Evolutionary conservation across 2,329 filamentous ascomycete genomes (phyloP).

Genomic region (Fusarium anguioides): DNA sequence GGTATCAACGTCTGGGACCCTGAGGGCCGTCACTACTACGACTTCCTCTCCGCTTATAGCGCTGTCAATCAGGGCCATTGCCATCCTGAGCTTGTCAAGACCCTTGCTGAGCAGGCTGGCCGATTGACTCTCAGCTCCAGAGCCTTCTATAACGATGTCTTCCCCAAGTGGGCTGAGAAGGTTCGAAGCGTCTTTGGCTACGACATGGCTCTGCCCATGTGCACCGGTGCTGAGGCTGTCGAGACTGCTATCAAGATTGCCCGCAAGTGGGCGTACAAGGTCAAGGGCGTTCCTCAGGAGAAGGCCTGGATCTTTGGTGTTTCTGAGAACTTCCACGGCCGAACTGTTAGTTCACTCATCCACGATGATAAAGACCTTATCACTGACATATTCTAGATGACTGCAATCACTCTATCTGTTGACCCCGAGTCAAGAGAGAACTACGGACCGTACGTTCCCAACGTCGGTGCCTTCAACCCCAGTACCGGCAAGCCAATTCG

Average conservation of each 20-base stretch:
- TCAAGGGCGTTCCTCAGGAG: constrained; percentile 37
- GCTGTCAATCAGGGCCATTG: constrained; percentile 40
- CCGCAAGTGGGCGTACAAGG: constrained; percentile 39
- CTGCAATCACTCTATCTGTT: constrained; percentile 92
- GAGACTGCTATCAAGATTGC: constrained; percentile 39
- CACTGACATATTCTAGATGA: constrained; percentile 69
- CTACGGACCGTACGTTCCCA: constrained; percentile 95
- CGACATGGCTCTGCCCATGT: constrained; percentile 37
- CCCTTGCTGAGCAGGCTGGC: constrained; percentile 87
- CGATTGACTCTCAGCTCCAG: constrained; percentile 62
- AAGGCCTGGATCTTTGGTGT: constrained; percentile 39
- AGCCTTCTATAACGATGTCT: constrained; percentile 39
- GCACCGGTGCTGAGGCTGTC: constrained; percentile 37
- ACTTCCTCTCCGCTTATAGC: constrained; percentile 93
- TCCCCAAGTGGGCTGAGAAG: constrained; percentile 40
- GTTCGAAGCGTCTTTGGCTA: constrained; percentile 37
- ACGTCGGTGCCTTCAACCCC: constrained; percentile 73
- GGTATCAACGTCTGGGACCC: constrained; percentile 96
- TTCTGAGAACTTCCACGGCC: constrained; percentile 39
- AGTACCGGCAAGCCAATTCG: constrained; percentile 34
- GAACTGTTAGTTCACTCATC: constrained; percentile 70
- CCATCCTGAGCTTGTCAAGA: constrained; percentile 91
- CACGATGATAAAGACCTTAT: background rate
- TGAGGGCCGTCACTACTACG: constrained; percentile 93
- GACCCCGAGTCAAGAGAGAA: constrained; percentile 96